Conservation (phyloP, 768 basidiomycete species). For the Phanerodontia chrysosporium region DNA sequence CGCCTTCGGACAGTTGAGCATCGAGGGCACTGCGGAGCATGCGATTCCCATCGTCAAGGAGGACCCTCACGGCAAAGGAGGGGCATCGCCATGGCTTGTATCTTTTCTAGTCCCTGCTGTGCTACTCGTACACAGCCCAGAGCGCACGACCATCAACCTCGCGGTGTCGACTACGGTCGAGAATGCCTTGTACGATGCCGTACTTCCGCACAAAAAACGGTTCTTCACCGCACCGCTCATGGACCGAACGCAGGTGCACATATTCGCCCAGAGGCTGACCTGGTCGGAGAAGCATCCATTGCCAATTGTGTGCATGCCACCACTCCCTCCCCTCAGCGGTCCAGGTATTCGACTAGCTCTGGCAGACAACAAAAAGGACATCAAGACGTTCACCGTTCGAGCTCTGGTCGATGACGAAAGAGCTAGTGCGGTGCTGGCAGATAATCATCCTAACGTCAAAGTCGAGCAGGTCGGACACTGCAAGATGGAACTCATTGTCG, state of each 20-base stretch:
- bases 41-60: conserved; percentile 14
- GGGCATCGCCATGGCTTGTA: conserved; percentile 12
- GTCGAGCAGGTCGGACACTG: not conserved
- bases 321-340: not conserved
- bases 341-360: not conserved
- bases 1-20: conserved; percentile 16
- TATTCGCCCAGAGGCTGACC: not conserved
- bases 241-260: not conserved
- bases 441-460: not conserved
- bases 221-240: not conserved
- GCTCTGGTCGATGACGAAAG: not conserved
- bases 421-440: not conserved
- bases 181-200: not conserved
- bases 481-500: not conserved
- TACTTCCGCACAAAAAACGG: not conserved
- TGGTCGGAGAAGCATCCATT: not conserved
- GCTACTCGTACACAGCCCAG: conserved; percentile 17
- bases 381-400: not conserved
- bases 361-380: not conserved
- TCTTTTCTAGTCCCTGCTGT: conserved; percentile 25
- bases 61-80: conserved; percentile 15
- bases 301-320: not conserved
- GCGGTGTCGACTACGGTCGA: not conserved
- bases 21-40: conserved; percentile 9
- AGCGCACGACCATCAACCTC: not conserved